Evolutionary conservation across 306 rosid genomes (phyloP).

Genomic region (Pyrus pyrifolia): DNA sequence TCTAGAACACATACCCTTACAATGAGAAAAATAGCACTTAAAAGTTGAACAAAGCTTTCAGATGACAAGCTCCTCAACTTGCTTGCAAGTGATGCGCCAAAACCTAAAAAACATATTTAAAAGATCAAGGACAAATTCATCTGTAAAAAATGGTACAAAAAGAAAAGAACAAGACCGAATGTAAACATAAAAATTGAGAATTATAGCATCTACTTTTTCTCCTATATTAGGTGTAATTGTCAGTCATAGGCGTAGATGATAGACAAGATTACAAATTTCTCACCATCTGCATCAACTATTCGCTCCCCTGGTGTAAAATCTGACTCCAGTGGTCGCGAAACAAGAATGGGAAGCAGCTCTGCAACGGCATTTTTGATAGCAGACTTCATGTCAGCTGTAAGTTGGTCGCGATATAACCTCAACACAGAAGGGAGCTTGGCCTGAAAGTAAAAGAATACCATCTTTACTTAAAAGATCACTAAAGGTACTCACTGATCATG

Average conservation of each 20-base stretch:
- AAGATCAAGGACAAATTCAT: background rate
- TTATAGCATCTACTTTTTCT: background rate
- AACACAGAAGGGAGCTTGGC: constrained; percentile 92
- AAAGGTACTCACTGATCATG: background rate
- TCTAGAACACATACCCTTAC: constrained; percentile 80
- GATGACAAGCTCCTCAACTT: constrained; percentile 89
- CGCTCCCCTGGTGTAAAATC: constrained; percentile 80
- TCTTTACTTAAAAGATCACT: background rate
- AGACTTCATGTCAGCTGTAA: constrained; percentile 92
- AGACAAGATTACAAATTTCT: constrained; percentile 33
- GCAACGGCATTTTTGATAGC: constrained; percentile 93
- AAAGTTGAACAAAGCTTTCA: constrained; percentile 94
- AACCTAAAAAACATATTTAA: constrained; percentile 48
- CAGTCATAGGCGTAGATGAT: background rate
- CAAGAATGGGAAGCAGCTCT: constrained; percentile 86
- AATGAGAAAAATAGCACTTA: constrained; percentile 78
- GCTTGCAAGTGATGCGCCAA: constrained; percentile 97
- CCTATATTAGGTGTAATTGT: background rate
- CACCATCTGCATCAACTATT: constrained; percentile 77
- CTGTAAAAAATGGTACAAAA: background rate
- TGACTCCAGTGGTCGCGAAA: constrained; percentile 61
- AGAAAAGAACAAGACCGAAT: background rate
- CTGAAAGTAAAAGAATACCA: constrained; percentile 35
- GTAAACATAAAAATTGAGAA: background rate
- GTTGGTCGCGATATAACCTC: constrained; percentile 88